These are phyloP conservation scores for Podospora anserina DNA, from an alignment of 495 filamentous ascomycete genomes.

Conservation along the genomic window DNA sequence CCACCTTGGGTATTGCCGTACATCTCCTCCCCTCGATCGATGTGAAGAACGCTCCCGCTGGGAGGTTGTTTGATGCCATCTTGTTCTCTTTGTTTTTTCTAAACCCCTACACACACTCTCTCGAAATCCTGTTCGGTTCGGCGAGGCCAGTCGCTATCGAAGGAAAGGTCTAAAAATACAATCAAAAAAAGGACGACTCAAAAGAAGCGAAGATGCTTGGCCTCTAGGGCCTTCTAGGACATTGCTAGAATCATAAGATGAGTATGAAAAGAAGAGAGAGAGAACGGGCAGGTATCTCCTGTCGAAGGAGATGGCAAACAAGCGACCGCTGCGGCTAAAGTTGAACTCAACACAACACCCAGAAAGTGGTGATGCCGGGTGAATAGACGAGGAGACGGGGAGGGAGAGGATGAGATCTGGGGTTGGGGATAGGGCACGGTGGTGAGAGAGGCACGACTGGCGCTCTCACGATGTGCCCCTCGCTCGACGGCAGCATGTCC, in stretches of 20 bases:
- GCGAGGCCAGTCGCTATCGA: slow-evolving; percentile 45
- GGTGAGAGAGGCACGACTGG: not conserved
- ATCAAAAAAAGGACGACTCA: slow-evolving; percentile 20
- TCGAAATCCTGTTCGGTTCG: slow-evolving; percentile 18
- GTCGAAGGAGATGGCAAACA: slow-evolving; percentile 20
- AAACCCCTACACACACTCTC: slow-evolving; percentile 14
- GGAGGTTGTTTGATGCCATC: slow-evolving; percentile 34
- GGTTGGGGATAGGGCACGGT: slow-evolving; percentile 21
- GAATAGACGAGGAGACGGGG: slow-evolving; percentile 30
- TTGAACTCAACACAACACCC: slow-evolving; percentile 20
- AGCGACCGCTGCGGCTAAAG: slow-evolving; percentile 34
- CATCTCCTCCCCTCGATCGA: slow-evolving; percentile 46
- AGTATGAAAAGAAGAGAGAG: slow-evolving; percentile 12
- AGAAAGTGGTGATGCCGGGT: slow-evolving; percentile 32
- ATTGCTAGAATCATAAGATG: slow-evolving; percentile 43
- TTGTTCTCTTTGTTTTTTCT: slow-evolving; percentile 30
- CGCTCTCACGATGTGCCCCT: slow-evolving; percentile 1
- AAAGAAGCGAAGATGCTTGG: slow-evolving; percentile 34
- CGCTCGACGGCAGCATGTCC: slow-evolving; percentile 15
- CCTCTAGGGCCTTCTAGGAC: slow-evolving; percentile 41
- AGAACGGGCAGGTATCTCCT: slow-evolving; percentile 23
- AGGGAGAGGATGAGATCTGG: slow-evolving; percentile 28
- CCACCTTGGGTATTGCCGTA: slow-evolving; percentile 45
- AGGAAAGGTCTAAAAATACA: slow-evolving; percentile 8
- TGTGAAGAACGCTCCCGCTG: slow-evolving; percentile 42